Evolutionary conservation across 805 yeast genomes (phyloP).

Genomic region (Hanseniaspora hatyaiensis): DNA sequence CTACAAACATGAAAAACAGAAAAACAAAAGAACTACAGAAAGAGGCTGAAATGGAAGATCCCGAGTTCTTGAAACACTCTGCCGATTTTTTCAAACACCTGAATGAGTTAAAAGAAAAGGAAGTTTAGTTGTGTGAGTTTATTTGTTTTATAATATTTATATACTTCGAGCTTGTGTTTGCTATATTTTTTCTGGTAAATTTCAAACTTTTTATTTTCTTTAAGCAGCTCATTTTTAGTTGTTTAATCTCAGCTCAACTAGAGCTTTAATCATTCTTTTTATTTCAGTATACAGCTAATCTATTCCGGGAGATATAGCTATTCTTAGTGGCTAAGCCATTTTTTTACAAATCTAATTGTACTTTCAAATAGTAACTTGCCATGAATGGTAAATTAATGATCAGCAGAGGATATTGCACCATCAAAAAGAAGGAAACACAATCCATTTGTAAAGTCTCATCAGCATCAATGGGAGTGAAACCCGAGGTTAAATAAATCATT

Average conservation of each 20-base stretch:
- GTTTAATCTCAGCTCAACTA: too few relatives aligned
- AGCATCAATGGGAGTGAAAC: slow-evolving; percentile 58
- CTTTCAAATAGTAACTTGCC: slow-evolving; percentile 29
- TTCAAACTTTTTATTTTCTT: too few relatives aligned
- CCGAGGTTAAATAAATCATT: slow-evolving; percentile 75
- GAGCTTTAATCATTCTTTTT: too few relatives aligned
- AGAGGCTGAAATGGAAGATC: slow-evolving; percentile 57
- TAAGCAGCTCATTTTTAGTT: too few relatives aligned
- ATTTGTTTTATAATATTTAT: too few relatives aligned
- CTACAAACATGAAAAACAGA: slow-evolving; percentile 30
- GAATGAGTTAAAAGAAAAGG: neutral
- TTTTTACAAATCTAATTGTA: slow-evolving; percentile 26
- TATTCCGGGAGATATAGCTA: neutral
- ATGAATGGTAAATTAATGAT: slow-evolving; percentile 63
- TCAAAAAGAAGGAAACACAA: slow-evolving; percentile 63
- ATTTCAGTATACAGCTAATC: too few relatives aligned
- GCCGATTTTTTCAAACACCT: neutral
- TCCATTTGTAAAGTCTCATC: slow-evolving; percentile 53
- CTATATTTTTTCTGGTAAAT: too few relatives aligned
- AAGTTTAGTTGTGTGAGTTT: neutral
- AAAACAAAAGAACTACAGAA: slow-evolving; percentile 37
- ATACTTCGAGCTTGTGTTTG: too few relatives aligned
- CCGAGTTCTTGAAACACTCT: slow-evolving; percentile 23
- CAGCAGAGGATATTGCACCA: slow-evolving; percentile 60
- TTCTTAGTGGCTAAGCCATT: neutral